phyloP scores from a whole-genome alignment of 208 protist genomes.

The Borovskyia barvae region DNA sequence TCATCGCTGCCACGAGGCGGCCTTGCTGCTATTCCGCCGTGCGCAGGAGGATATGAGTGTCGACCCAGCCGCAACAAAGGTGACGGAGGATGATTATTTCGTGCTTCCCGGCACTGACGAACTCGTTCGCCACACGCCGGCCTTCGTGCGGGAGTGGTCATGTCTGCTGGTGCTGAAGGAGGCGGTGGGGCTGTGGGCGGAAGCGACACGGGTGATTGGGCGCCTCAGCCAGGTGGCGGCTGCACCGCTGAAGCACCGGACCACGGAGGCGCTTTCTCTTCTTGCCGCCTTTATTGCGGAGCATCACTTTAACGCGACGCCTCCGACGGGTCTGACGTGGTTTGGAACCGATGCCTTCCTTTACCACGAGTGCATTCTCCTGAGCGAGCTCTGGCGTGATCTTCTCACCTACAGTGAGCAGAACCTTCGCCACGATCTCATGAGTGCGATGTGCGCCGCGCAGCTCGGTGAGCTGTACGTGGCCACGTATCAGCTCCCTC shows the following conservation, averaged over 20 bases:
- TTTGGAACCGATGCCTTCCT: slow-evolving; percentile 59
- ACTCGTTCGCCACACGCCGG: slow-evolving; percentile 67
- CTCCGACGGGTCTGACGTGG: slow-evolving; percentile 20
- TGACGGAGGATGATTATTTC: slow-evolving; percentile 78
- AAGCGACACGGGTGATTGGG: slow-evolving; percentile 44
- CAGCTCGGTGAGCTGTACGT: slow-evolving; percentile 88
- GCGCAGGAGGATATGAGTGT: slow-evolving; percentile 32
- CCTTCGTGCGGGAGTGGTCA: slow-evolving; percentile 83
- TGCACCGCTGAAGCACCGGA: slow-evolving; percentile 34
- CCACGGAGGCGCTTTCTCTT: slow-evolving; percentile 56
- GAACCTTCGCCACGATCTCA: slow-evolving; percentile 53
- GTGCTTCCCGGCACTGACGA: slow-evolving; percentile 72
- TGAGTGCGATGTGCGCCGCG: slow-evolving; percentile 54
- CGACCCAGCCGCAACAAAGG: slow-evolving; percentile 1
- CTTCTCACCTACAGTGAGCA: slow-evolving; percentile 55
- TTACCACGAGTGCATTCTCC: slow-evolving; percentile 84
- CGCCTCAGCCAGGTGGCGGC: slow-evolving; percentile 53
- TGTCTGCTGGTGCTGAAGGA: slow-evolving; percentile 84
- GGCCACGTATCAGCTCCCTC: slow-evolving; percentile 69
- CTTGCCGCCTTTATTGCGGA: slow-evolving; percentile 68
- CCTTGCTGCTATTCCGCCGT: slow-evolving; percentile 70
- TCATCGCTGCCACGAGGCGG: slow-evolving; percentile 79
- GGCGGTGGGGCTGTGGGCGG: slow-evolving; percentile 77
- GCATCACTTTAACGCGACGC: slow-evolving; percentile 56
- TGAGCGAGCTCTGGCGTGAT: slow-evolving; percentile 79